These are phyloP conservation scores for Xylaria grammica DNA, from an alignment of 495 filamentous ascomycete species.

Conservation along the genomic window DNA sequence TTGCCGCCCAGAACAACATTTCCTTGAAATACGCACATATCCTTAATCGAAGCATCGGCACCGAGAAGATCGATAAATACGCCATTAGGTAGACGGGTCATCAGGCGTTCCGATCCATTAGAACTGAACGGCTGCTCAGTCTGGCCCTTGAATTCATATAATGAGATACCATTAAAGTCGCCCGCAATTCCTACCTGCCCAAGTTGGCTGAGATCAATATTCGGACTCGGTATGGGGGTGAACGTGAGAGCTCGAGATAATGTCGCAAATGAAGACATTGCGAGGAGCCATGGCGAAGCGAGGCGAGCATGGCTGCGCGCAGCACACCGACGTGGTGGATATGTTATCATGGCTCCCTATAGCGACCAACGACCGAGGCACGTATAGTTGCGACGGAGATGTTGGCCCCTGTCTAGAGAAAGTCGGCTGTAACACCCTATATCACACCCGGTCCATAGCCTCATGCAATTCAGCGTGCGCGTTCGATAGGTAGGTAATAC, in stretches of 20 bases:
- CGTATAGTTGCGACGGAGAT: constrained; percentile 7
- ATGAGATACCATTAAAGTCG: constrained; percentile 88
- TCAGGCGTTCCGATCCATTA: constrained; percentile 81
- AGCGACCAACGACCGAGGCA: constrained; percentile 24
- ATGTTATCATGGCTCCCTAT: constrained; percentile 45
- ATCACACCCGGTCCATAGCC: constrained; percentile 27
- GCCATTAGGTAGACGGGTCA: constrained; percentile 85
- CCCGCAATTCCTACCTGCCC: constrained; percentile 87
- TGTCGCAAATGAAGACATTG: constrained; percentile 49
- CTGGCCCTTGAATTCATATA: constrained; percentile 85
- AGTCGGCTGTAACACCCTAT: constrained; percentile 14
- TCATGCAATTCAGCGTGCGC: constrained; percentile 5
- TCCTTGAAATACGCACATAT: constrained; percentile 85
- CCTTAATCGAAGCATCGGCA: constrained; percentile 80
- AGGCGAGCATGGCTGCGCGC: constrained; percentile 35
- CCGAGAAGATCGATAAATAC: constrained; percentile 72
- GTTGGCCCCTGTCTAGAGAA: constrained; percentile 32
- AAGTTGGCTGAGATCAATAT: constrained; percentile 80
- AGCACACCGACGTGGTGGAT: constrained; percentile 40
- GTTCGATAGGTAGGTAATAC: background rate
- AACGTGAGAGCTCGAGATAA: constrained; percentile 69
- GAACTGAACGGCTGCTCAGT: constrained; percentile 66
- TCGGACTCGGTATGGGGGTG: constrained; percentile 70
- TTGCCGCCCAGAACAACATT: constrained; percentile 85
- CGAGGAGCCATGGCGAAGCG: constrained; percentile 36